These are phyloP conservation scores for Barnettozyma vustinii DNA, from an alignment of 805 yeast species.

Conservation along the genomic window DNA sequence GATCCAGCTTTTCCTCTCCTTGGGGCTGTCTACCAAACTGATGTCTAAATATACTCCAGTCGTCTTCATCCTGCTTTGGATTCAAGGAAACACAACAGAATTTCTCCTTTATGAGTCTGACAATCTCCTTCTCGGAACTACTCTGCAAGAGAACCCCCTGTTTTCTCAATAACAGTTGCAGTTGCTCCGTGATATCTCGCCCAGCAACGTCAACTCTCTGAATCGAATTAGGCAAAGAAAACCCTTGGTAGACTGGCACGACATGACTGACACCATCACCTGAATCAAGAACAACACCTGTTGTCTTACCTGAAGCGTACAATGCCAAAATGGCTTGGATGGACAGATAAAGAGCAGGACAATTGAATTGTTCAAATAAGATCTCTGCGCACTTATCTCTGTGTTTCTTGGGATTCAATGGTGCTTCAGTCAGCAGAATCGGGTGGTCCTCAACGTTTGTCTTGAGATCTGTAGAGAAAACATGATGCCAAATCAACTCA, in stretches of 20 bases:
- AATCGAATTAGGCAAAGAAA: conserved; percentile 66
- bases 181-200: conserved; percentile 71
- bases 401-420: conserved; percentile 76
- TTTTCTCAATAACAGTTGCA: conserved; percentile 64
- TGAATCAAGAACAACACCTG: conserved; percentile 84
- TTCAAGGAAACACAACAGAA: conserved; percentile 61
- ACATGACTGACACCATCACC: conserved; percentile 91
- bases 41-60: conserved; percentile 26
- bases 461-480: conserved; percentile 52
- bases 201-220: conserved; percentile 81
- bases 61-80: conserved; percentile 49
- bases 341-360: conserved; percentile 90
- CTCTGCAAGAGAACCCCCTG: conserved; percentile 62
- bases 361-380: conserved; percentile 83
- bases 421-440: conserved; percentile 81
- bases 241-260: conserved; percentile 90
- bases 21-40: conserved; percentile 5
- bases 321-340: conserved; percentile 84
- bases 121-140: conserved; percentile 79
- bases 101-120: conserved; percentile 70
- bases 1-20: conserved; percentile 16
- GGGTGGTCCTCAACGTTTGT: conserved; percentile 79
- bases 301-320: conserved; percentile 86
- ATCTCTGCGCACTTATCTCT: conserved; percentile 88
- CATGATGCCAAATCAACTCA: conserved; percentile 74